Evolutionary conservation across 768 basidiomycete genomes (phyloP).

Genomic region (Amanita polypyramis): DNA sequence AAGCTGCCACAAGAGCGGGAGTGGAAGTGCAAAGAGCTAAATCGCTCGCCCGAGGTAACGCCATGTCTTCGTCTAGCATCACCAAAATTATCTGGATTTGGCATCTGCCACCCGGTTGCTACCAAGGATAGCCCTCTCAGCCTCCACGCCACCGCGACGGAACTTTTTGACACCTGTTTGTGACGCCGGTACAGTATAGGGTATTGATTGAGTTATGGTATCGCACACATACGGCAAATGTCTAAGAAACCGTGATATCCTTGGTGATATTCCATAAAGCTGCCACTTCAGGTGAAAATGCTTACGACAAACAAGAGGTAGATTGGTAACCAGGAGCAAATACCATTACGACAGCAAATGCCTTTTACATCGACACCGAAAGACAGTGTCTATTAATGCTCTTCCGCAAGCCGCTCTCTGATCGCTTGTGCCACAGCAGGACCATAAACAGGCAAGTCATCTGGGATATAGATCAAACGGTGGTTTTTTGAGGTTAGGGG

Average conservation of each 20-base stretch:
- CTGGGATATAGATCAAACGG: constrained; percentile 9
- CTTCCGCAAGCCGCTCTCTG: constrained; percentile 38
- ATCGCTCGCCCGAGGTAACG: constrained; percentile 7
- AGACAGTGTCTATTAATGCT: constrained; percentile 1
- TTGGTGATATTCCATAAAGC: not conserved
- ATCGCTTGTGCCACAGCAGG: constrained; percentile 47
- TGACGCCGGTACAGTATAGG: constrained; percentile 2
- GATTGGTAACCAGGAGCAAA: constrained; percentile 2
- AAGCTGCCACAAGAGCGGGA: constrained; percentile 6
- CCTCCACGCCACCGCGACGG: constrained; percentile 4
- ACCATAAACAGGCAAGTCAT: constrained; percentile 50
- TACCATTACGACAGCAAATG: not conserved
- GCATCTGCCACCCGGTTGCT: constrained; percentile 4
- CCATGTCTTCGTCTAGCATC: constrained; percentile 7
- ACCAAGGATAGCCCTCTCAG: not conserved
- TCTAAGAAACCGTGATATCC: not conserved
- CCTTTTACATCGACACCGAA: not conserved
- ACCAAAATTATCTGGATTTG: constrained; percentile 4
- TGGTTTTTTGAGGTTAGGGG: not conserved
- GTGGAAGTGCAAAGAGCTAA: constrained; percentile 2
- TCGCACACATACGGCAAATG: constrained; percentile 1
- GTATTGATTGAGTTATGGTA: constrained; percentile 7
- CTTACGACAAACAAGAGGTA: constrained; percentile 2
- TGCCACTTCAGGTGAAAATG: constrained; percentile 1
- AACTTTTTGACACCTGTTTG: constrained; percentile 1